phyloP scores from a whole-genome alignment of 2,329 filamentous ascomycete genomes.

The Paracorniculantispora psalliotae region DNA sequence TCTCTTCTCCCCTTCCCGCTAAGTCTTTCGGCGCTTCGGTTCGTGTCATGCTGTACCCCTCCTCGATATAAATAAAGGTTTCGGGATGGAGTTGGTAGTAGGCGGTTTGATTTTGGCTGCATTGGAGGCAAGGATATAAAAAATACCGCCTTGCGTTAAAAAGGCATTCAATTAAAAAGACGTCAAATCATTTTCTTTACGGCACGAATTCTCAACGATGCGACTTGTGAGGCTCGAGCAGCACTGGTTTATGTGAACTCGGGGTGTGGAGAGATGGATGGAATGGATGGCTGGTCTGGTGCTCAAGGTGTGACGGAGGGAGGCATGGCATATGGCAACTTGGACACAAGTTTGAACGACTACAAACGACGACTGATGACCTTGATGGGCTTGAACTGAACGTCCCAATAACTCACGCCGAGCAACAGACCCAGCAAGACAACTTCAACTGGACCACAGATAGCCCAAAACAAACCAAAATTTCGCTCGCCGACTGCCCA shows the following conservation, averaged over 20 bases:
- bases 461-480: conserved; percentile 14
- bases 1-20: conserved; percentile 90
- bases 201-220: not conserved
- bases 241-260: not conserved
- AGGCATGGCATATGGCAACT: not conserved
- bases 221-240: conserved; percentile 9
- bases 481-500: conserved; percentile 13
- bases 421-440: conserved; percentile 10
- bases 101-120: conserved; percentile 58
- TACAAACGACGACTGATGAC: not conserved
- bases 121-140: conserved; percentile 54
- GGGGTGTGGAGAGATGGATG: not conserved
- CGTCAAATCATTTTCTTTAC: conserved; percentile 32
- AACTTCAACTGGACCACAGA: conserved; percentile 11
- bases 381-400: not conserved
- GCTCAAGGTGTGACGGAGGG: not conserved
- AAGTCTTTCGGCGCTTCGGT: conserved; percentile 95
- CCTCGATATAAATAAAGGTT: conserved; percentile 75
- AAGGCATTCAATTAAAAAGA: conserved; percentile 50
- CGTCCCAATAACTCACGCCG: conserved; percentile 9
- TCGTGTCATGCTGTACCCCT: conserved; percentile 97
- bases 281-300: not conserved
- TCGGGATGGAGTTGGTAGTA: conserved; percentile 56
- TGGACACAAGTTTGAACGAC: not conserved
- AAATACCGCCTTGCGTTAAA: conserved; percentile 46